Base-by-base conservation (phyloP, 139 green algal genomes). In the Limnomonas spitsbergensis region DNA sequence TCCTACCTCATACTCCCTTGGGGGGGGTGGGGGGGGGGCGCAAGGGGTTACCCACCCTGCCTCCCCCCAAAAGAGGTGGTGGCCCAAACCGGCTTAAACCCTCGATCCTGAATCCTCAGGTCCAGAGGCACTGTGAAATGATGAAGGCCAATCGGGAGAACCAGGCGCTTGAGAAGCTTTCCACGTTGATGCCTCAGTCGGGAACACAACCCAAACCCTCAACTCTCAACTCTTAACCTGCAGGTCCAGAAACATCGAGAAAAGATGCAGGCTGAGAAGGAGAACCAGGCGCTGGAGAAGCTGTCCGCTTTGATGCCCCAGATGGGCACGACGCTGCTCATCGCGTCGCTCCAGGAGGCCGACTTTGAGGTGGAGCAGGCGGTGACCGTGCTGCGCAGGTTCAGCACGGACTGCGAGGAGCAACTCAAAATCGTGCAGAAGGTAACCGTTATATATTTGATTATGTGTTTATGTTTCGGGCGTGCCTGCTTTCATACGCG, bases 251-350 rank as follows among this genome's bases (percentile, higher is more conserved):
- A 87, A 56, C 91, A 95, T 61, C 32, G 81, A 56, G 83, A 92
- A 40, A 92, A 92, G 79, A 77, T 95, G 71, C 89, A 94, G 47
- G 35, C 76, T 75, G 88, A 91, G 56, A 93, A 93, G 81, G 92
- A 97, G 76, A 75, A 88, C 3, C 52, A 74, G 2, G 88, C 87
- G 3, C 84, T 95, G 56, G 80, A 86, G n/a, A 88, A 88, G 36
- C 78, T 96, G 42, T 56, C 81, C 0, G 68, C 70, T 26, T 69
- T 93, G 26, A 80, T 94, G 78, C 92, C 92, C 0, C 73, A 86
- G n/a, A 53, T 97, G 56, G 90, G 92, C 34, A 79, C 85, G 20
- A 78, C 87, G 24, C 82, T 92, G 20, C 84, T 83, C 0, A 79
- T 86, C 0, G 61, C 92, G 20, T 90, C 92, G 0, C 78, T 96